Conservation (phyloP, 306 rosid genomes). For the Inga oerstediana region DNA sequence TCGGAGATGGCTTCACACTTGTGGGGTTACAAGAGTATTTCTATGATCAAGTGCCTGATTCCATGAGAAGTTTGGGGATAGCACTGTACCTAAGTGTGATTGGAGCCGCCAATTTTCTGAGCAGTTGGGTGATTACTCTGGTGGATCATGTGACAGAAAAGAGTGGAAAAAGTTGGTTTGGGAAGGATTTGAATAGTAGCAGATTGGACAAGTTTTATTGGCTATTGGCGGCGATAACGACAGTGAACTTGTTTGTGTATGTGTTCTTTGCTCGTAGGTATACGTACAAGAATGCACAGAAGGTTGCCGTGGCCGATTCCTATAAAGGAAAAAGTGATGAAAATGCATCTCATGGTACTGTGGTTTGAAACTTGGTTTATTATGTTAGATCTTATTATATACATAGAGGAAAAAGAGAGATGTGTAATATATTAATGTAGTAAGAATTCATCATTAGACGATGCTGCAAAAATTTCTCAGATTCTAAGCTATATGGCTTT, state of each 20-base stretch:
- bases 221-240: constrained; percentile 58
- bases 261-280: constrained; percentile 76
- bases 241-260: constrained; percentile 55
- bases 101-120: constrained; percentile 76
- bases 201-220: constrained; percentile 83
- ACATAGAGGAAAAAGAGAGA: too few species aligned
- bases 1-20: constrained; percentile 82
- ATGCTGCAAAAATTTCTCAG: constrained; percentile 23
- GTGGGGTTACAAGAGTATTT: constrained; percentile 92
- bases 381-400: background rate
- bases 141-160: constrained; percentile 58
- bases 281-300: constrained; percentile 82
- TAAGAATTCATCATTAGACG: background rate
- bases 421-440: background rate
- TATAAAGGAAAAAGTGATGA: constrained; percentile 43
- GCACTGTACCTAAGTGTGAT: constrained; percentile 77
- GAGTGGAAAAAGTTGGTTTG: constrained; percentile 76
- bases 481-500: background rate
- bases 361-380: background rate
- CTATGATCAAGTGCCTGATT: constrained; percentile 90
- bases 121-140: constrained; percentile 63
- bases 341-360: constrained; percentile 30
- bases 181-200: constrained; percentile 72
- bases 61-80: constrained; percentile 91
- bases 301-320: constrained; percentile 59